Percentiles rank a stretch among this genome's conserved stretches.
Evolutionary conservation across 139 green algal genomes (phyloP).

Genomic region (Spirogloea muscicola): DNA sequence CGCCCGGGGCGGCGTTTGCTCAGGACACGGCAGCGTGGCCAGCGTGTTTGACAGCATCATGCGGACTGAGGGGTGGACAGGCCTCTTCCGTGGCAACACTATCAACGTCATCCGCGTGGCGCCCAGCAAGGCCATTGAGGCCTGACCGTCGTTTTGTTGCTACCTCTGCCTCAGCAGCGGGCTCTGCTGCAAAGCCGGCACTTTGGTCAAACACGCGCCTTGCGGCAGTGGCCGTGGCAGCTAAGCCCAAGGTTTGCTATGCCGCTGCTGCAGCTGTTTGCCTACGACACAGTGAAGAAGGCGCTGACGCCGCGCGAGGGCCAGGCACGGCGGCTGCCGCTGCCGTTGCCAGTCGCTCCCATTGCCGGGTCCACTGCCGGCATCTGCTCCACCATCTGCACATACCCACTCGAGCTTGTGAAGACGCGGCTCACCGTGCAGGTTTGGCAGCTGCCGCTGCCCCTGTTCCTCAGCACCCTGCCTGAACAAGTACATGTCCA

Average conservation of each 20-base stretch:
- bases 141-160: too few relatives aligned
- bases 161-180: background rate
- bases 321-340: background rate
- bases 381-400: constrained; percentile 19
- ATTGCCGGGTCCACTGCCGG: constrained; percentile 31
- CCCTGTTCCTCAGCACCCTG: too few relatives aligned
- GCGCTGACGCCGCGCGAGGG: constrained; percentile 15
- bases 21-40: background rate
- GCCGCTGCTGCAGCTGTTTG: constrained; percentile 21
- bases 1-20: too few relatives aligned
- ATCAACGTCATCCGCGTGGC: constrained; percentile 26
- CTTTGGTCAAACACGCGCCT: background rate
- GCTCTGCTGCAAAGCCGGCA: background rate
- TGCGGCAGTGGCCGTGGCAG: background rate
- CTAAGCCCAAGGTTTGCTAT: too few relatives aligned
- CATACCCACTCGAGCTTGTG: constrained; percentile 40
- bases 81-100: constrained; percentile 26
- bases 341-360: constrained; percentile 22
- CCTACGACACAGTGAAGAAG: constrained; percentile 37
- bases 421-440: constrained; percentile 42
- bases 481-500: too few relatives aligned
- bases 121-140: constrained; percentile 33
- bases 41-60: background rate
- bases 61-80: constrained; percentile 3
- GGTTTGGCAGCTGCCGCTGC: too few relatives aligned